Base-by-base conservation (phyloP, 129 eudicot species). In the Lonicera japonica region DNA sequence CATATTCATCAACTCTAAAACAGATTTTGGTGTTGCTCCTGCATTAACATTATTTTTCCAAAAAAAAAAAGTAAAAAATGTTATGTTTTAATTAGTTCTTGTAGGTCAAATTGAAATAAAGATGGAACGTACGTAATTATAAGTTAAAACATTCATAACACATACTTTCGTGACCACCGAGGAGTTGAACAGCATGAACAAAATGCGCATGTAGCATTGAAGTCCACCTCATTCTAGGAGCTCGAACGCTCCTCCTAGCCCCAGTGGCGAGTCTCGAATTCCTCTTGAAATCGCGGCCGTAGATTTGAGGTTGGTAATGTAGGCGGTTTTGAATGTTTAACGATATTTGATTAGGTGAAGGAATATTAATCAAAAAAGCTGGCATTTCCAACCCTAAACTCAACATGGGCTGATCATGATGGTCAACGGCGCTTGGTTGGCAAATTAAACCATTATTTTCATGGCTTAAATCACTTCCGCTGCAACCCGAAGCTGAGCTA, bases 211-310 rank as follows among this genome's bases (percentile, higher is more conserved):
- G 98, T 23, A 92, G 91, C 60, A 96, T 84, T 5, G 95, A 84
- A 60, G 98, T 92, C 98, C 98, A 92, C 66, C 96, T 68, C 96
- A 92, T 87, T 13, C 98, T 79, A 1, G 98, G 98, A 29, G 86
- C 95, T 69, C 98, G 66, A 48, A 83, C 83, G 66, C 84, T 78
- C 71, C 91, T 67, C 70, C 72, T 78, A 21, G 72, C 72, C 21
- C 89, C 83, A 62, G 56, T 74, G 24, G 70, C 56, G 74, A 67
- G 46, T 65, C 92, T 83, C 3, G 81, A 69, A 68, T 41, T 74
- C 67, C 88, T 82, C 85, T 87, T 90, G 60, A 84, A 87, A 46
- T 78, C 82, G 9, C 76, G 77, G 16, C 80, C 79, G 23, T 60
- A 70, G 29, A 84, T 68, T 25, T 74, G 86, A 18, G 83, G 85